These are phyloP conservation scores for Verruconis gallopava DNA, from an alignment of 2,329 filamentous ascomycete species.

Conservation along the genomic window DNA sequence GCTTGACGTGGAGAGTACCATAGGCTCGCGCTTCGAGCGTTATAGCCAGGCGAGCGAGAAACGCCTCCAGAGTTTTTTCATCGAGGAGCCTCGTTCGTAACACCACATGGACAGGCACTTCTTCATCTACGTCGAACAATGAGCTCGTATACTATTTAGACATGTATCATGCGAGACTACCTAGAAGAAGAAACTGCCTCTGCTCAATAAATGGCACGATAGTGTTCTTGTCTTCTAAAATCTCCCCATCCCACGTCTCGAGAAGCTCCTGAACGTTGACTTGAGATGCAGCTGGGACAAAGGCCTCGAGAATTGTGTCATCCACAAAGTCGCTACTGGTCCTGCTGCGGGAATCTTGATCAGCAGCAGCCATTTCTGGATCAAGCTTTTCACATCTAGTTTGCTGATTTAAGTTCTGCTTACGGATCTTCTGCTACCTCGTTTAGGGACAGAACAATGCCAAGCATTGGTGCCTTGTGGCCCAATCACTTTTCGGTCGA, in stretches of 20 bases:
- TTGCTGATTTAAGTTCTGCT: too few relatives aligned
- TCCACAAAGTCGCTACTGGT: conserved; percentile 13
- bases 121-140: conserved; percentile 58
- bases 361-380: conserved; percentile 5
- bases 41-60: conserved; percentile 50
- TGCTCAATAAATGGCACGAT: conserved; percentile 45
- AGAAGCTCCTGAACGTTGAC: conserved; percentile 27
- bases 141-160: too few relatives aligned
- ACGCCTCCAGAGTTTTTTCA: conserved; percentile 43
- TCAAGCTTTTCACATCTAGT: too few relatives aligned
- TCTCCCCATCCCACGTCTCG: conserved; percentile 30
- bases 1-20: conserved; percentile 16
- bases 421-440: too few relatives aligned
- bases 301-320: conserved; percentile 15
- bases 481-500: too few relatives aligned
- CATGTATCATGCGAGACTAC: conserved; percentile 46
- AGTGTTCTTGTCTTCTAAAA: conserved; percentile 32
- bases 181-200: conserved; percentile 57
- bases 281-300: conserved; percentile 24
- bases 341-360: conserved; percentile 1
- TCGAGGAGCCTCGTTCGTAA: conserved; percentile 51
- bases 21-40: conserved; percentile 53
- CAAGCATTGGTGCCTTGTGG: too few relatives aligned
- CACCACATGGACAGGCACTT: conserved; percentile 53
- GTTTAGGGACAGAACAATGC: too few relatives aligned